Conservation (phyloP, 805 yeast species). For the Wickerhamomyces tratensis region DNA sequence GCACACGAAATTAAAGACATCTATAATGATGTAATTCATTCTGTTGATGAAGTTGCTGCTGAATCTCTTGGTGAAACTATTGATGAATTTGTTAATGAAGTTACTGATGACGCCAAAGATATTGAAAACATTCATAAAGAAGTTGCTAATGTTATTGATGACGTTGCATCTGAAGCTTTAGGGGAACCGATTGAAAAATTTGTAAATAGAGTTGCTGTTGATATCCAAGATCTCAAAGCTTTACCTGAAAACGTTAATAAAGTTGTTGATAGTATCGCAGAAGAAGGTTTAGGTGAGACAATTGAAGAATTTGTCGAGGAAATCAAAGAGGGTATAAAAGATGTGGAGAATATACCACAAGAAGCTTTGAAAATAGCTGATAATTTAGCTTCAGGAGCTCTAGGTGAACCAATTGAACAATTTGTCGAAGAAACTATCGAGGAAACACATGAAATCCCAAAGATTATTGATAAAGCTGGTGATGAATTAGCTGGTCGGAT, state of each 20-base stretch:
- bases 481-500: slow-evolving; percentile 4
- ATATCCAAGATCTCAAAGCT: no score
- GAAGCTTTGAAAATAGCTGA: neutral
- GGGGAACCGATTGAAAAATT: neutral
- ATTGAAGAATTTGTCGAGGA: neutral
- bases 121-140: neutral
- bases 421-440: neutral
- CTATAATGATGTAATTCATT: neutral
- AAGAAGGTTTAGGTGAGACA: neutral
- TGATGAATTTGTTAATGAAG: neutral
- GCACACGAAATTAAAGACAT: neutral
- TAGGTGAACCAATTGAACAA: neutral
- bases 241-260: no score
- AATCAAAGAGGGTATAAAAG: neutral
- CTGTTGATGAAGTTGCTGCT: neutral
- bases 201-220: no score
- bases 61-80: neutral
- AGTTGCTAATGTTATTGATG: neutral
- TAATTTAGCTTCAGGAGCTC: slow-evolving; percentile 1
- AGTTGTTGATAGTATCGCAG: no score
- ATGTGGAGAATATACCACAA: neutral
- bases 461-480: neutral
- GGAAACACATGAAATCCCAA: neutral
- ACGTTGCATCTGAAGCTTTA: neutral
- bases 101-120: neutral